Base-by-base conservation (phyloP, 2,329 filamentous ascomycete species). In the Sphaerostilbella broomeana region DNA sequence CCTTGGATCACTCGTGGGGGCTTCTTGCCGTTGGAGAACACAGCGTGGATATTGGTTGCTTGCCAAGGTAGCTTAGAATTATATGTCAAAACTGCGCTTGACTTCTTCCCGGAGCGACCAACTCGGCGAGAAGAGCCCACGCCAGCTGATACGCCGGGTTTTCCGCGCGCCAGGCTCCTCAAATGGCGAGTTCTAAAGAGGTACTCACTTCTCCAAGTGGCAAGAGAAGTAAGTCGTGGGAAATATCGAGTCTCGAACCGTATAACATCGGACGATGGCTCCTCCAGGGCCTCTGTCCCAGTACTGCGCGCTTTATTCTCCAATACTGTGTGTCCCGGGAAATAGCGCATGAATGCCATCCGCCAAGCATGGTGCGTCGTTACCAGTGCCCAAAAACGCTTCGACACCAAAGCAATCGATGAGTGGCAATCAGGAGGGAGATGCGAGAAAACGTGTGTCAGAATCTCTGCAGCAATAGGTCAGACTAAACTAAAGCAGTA, bases 151-250 rank as follows among this genome's bases (percentile, higher is more conserved):
- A 81, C 73, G 51, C 73, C 65, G 43, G 90, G 87, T 56, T 89
- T 94, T 35, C 90, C 92, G 44, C 86, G 80, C 32, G 75, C 75
- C 42, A 97, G 69, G 46, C 86, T 92, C 30, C 88, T 78, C 37
- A 97, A 67, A 36, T 97, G 73, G 32, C 86, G 77, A 2, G 88
- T 95, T 32, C 92, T 77, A 41, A 95, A 66, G 33, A 97, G 83
- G 55, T 97, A 98, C 61, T 98, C 92, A 61, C 86, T 95, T 51
- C 90, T 78, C 90, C 92, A 97, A 7, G 89, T 92, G n/a, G 88
- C 84, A 45, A 89, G 65, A 4, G 80, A 73, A 8, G 86, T 94
- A 39, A 98, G 72, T 29, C 89, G 79, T 12, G 85, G 78, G 55
- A 97, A 98, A 48, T 79, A 76, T 30, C 88, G 84, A 51, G 77